phyloP scores from a whole-genome alignment of 441 rosid genomes.

The Heliophila coronopifolia region DNA sequence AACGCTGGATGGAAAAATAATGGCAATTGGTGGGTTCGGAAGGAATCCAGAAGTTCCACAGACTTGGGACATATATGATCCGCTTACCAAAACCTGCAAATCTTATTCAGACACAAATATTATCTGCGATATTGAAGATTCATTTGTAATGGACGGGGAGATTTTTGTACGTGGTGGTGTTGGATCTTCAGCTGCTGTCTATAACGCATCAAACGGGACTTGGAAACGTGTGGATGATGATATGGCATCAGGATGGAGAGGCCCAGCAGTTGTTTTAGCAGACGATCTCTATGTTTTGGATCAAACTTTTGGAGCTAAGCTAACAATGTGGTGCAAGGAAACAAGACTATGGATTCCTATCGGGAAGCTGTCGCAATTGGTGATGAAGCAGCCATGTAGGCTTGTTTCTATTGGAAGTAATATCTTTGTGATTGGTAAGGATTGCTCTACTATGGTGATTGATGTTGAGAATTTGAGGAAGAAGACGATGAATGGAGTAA shows the following conservation, averaged over 20 bases:
- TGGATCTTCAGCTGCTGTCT: constrained; percentile 41
- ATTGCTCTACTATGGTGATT: constrained; percentile 57
- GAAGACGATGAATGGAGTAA: constrained; percentile 35
- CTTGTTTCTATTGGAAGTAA: constrained; percentile 56
- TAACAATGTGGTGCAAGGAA: constrained; percentile 59
- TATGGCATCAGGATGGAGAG: constrained; percentile 67
- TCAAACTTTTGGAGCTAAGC: constrained; percentile 63
- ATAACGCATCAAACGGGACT: constrained; percentile 40
- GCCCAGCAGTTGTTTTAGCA: constrained; percentile 67
- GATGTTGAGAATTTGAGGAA: constrained; percentile 46
- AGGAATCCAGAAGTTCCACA: constrained; percentile 35
- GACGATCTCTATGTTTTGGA: constrained; percentile 65
- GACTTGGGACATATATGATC: constrained; percentile 66
- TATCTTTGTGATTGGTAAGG: constrained; percentile 62
- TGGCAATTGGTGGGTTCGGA: constrained; percentile 67
- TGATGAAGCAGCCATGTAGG: constrained; percentile 62
- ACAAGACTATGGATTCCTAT: constrained; percentile 55
- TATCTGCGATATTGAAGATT: constrained; percentile 54
- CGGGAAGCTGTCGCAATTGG: constrained; percentile 54
- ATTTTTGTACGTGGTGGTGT: constrained; percentile 45
- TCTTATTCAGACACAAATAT: constrained; percentile 35
- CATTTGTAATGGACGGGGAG: constrained; percentile 59
- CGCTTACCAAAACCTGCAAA: constrained; percentile 37
- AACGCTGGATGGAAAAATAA: constrained; percentile 50
- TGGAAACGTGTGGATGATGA: constrained; percentile 65